Evolutionary conservation across 768 basidiomycete species (phyloP).

Genomic region (Leucocoprinus sp.): DNA sequence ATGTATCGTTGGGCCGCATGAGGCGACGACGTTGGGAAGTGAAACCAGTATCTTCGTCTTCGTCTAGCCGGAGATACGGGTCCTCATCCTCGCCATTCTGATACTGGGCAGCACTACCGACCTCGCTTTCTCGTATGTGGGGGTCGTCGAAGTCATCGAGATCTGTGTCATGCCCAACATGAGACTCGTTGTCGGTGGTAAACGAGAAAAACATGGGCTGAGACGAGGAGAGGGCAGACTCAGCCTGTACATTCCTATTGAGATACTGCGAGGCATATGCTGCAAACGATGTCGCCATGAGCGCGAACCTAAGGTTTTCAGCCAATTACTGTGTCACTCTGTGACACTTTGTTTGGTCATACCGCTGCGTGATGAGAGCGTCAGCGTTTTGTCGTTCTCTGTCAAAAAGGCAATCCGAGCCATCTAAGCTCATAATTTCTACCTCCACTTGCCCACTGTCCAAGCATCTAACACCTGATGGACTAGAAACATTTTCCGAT

Average conservation of each 20-base stretch:
- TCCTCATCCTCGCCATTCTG: conserved; percentile 53
- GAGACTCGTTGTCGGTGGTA: conserved; percentile 62
- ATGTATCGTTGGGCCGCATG: conserved; percentile 26
- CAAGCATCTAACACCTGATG: not conserved
- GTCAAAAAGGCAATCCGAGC: no score
- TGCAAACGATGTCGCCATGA: conserved; percentile 64
- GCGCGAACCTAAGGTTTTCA: conserved; percentile 16
- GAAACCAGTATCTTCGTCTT: conserved; percentile 37
- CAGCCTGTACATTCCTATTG: conserved; percentile 42
- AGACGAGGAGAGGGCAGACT: conserved; percentile 48
- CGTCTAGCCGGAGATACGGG: conserved; percentile 72
- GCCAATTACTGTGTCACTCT: conserved; percentile 1
- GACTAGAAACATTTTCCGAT: not conserved
- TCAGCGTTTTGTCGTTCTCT: not conserved
- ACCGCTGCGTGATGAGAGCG: not conserved
- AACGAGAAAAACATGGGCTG: conserved; percentile 89
- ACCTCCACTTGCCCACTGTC: not conserved
- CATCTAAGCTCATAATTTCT: not conserved
- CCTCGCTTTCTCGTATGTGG: conserved; percentile 42
- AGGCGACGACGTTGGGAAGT: conserved; percentile 30
- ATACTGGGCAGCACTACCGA: conserved; percentile 23
- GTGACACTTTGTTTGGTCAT: conserved; percentile 8
- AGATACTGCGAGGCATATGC: conserved; percentile 79
- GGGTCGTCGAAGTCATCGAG: conserved; percentile 75
- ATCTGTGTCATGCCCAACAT: conserved; percentile 39